Evolutionary conservation across 2,329 filamentous ascomycete genomes (phyloP).

Genomic region (Phyllosticta ampelicida): DNA sequence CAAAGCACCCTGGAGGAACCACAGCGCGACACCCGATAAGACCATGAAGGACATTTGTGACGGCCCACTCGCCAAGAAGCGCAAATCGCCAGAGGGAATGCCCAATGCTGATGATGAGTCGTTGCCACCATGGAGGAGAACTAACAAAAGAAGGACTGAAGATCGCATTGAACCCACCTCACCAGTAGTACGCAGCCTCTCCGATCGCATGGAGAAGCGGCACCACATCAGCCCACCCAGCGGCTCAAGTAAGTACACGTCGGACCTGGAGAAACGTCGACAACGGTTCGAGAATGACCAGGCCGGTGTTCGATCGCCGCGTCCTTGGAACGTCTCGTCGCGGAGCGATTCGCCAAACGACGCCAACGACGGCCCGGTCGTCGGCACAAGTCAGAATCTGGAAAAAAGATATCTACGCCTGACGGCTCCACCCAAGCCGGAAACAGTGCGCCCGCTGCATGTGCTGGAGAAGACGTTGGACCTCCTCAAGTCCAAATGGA

Average conservation of each 20-base stretch:
- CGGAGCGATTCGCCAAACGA: slow-evolving; percentile 38
- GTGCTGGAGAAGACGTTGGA: slow-evolving; percentile 78
- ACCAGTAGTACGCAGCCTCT: slow-evolving; percentile 24
- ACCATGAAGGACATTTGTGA: slow-evolving; percentile 12
- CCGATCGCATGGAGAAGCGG: slow-evolving; percentile 34
- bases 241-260: slow-evolving; percentile 77
- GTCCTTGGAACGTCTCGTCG: slow-evolving; percentile 29
- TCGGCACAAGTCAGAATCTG: slow-evolving; percentile 71
- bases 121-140: slow-evolving; percentile 62
- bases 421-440: slow-evolving; percentile 78
- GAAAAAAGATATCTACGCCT: slow-evolving; percentile 94
- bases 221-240: slow-evolving; percentile 30
- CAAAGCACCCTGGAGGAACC: slow-evolving; percentile 17
- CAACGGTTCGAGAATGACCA: slow-evolving; percentile 64
- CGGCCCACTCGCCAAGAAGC: slow-evolving; percentile 48
- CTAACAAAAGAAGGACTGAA: slow-evolving; percentile 60
- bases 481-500: slow-evolving; percentile 89
- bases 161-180: slow-evolving; percentile 34
- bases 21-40: slow-evolving; percentile 13
- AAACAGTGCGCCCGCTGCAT: slow-evolving; percentile 73
- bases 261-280: slow-evolving; percentile 76
- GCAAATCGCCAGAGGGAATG: slow-evolving; percentile 58
- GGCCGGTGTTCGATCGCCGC: slow-evolving; percentile 44
- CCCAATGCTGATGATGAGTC: slow-evolving; percentile 41
- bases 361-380: slow-evolving; percentile 53